phyloP scores from a whole-genome alignment of 163 green algal species.

The Chlamydomonas reinhardtii region DNA sequence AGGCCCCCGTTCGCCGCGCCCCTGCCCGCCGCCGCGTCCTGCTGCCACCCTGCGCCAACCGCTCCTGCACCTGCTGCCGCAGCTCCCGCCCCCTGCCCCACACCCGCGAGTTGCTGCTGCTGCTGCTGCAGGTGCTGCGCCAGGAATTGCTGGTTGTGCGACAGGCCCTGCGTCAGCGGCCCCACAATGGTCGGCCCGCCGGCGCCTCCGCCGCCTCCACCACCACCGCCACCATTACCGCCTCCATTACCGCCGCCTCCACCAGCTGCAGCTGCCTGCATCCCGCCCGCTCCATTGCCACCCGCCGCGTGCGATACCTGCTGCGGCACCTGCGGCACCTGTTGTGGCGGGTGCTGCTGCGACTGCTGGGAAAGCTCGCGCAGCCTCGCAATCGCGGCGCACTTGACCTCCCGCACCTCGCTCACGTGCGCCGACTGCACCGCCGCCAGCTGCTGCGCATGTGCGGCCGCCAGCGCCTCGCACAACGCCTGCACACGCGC shows the following conservation, averaged over 20 bases:
- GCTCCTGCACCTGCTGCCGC: too few relatives aligned
- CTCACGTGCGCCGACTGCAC: background rate
- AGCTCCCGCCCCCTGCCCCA: too few relatives aligned
- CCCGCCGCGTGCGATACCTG: background rate
- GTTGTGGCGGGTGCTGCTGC: background rate
- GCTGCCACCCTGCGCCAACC: too few relatives aligned
- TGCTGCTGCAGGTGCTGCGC: background rate
- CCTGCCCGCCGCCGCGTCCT: too few relatives aligned
- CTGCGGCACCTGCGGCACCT: background rate
- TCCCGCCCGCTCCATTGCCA: background rate
- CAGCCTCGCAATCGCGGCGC: background rate
- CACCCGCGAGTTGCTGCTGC: background rate
- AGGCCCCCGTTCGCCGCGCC: too few relatives aligned
- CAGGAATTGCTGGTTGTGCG: background rate
- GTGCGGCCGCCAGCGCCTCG: conserved; percentile 19
- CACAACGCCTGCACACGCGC: conserved; percentile 19
- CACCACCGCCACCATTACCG: background rate
- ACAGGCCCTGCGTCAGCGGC: background rate
- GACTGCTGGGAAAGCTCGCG: background rate
- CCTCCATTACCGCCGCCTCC: too few relatives aligned
- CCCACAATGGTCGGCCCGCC: background rate
- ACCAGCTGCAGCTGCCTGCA: background rate
- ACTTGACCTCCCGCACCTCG: background rate
- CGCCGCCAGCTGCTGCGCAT: background rate
- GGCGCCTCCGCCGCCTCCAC: background rate